Conservation (phyloP, 2,329 filamentous ascomycete species). For the Aspergillus spinulosporus region DNA sequence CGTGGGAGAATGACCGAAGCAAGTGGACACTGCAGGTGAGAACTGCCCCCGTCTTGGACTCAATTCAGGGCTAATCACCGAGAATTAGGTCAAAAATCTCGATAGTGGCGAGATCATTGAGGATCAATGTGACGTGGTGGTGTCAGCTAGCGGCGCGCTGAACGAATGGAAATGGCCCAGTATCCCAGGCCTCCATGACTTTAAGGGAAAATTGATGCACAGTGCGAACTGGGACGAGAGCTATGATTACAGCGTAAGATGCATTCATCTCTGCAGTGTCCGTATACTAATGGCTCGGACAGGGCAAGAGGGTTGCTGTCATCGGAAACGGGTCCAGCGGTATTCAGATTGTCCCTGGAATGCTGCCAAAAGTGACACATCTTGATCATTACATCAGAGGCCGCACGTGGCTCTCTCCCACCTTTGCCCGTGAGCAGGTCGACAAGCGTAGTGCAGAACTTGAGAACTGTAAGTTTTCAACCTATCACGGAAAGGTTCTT, state of each 20-base stretch:
- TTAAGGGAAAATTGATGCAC: slow-evolving; percentile 49
- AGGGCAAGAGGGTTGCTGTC: slow-evolving; percentile 39
- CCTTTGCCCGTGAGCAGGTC: slow-evolving; percentile 31
- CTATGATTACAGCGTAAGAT: slow-evolving; percentile 35
- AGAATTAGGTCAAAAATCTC: slow-evolving; percentile 25
- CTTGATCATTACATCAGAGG: slow-evolving; percentile 40
- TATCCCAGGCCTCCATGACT: slow-evolving; percentile 49
- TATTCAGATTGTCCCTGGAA: slow-evolving; percentile 44
- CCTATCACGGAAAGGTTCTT: background rate
- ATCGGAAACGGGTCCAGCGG: slow-evolving; percentile 44
- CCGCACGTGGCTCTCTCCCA: slow-evolving; percentile 34
- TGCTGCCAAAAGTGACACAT: slow-evolving; percentile 42
- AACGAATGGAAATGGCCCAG: slow-evolving; percentile 49
- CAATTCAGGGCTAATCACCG: slow-evolving; percentile 1
- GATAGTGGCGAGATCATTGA: slow-evolving; percentile 21
- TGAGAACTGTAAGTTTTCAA: slow-evolving; percentile 30
- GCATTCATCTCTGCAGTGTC: too few relatives aligned
- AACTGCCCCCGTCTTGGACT: background rate
- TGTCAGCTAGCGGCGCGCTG: slow-evolving; percentile 43
- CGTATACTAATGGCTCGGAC: background rate
- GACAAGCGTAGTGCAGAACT: slow-evolving; percentile 27
- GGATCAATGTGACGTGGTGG: slow-evolving; percentile 37
- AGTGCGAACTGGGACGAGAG: slow-evolving; percentile 46
- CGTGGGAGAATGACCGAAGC: slow-evolving; percentile 43
- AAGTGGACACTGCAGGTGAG: slow-evolving; percentile 33